Evolutionary conservation across 106 monocot genomes (phyloP), one percentile per base, ranked within the genome.

Genomic region (Allium fistulosum): DNA sequence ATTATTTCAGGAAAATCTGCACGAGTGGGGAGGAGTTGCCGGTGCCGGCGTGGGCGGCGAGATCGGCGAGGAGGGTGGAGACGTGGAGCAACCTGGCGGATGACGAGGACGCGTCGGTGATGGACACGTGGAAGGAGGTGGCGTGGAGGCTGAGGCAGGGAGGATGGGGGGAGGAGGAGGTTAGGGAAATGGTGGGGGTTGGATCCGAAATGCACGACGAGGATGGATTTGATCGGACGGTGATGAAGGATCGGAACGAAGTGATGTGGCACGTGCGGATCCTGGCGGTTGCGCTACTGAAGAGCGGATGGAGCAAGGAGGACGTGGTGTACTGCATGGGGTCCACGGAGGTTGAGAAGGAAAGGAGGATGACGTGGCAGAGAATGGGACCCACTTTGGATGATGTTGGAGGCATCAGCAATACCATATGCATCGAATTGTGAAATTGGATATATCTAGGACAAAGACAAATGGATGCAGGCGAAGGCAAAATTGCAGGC

Each of bases 131-230:
- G 59, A 56, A 27, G 75, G 75, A 80, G 65, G 61, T 75, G 75
- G 74, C 68, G 61, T 57, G 74, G 78, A 62, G 66, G 53, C 70
- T 88, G 62, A 58, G 76, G 69, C 73, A 74, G 26, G 88, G 71
- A 16, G 88, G 81, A 5, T 88, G 88, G 84, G 37, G 57, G 27
- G 79, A 84, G 72, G 75, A 81, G 59, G 88, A 84, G 66, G 81
- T 84, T 63, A 59, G 26, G 71, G 88, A 81, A 78, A 76, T 81
- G 83, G 67, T 53, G 62, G 57, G 26, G 48, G 49, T 68, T 65
- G 73, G 50, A 59, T 55, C 57, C 75, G 61, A 46, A 75, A 57
- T 18, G 2, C 46, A 49, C 5, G 65, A 13, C 62, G 81, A 67
- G 72, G 51, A 49, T 8, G 16, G 22, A 47, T 62, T 8, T 46